Percentiles rank a stretch among this genome's conserved stretches.
Conservation (phyloP, 192 early-diverging fungal species). For the Backusella tarrabulga region DNA sequence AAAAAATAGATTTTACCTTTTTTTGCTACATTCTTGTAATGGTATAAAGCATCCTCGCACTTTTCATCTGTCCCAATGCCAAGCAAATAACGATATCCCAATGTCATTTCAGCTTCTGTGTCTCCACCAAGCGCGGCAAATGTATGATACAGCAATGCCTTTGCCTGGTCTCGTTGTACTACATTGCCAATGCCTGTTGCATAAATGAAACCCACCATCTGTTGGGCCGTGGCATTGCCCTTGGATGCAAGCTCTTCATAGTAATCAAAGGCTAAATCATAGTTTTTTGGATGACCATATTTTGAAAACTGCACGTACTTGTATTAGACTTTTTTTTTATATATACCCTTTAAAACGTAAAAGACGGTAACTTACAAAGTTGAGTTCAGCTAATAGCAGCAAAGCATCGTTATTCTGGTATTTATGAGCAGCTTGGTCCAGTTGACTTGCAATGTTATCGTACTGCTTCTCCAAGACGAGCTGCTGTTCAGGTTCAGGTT, state of each 20-base stretch:
- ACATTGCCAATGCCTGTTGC: conserved; percentile 81
- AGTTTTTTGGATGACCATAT: conserved; percentile 56
- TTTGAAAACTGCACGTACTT: conserved; percentile 49
- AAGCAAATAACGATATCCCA: conserved; percentile 79
- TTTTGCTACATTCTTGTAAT: conserved; percentile 81
- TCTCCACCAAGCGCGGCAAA: conserved; percentile 82
- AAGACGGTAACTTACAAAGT: conserved; percentile 57
- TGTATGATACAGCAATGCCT: conserved; percentile 73
- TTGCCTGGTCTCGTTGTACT: conserved; percentile 66
- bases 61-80: conserved; percentile 82
- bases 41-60: conserved; percentile 72
- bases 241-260: conserved; percentile 63
- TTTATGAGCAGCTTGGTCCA: conserved; percentile 47
- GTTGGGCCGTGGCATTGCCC: conserved; percentile 84
- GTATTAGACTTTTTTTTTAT: background rate
- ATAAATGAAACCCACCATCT: conserved; percentile 89
- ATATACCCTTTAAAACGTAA: background rate
- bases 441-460: conserved; percentile 33
- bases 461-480: background rate
- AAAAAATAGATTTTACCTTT: conserved; percentile 49
- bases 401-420: conserved; percentile 55
- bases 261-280: conserved; percentile 57
- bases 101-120: conserved; percentile 71
- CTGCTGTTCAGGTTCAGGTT: background rate
- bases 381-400: conserved; percentile 68